These are phyloP conservation scores for Cladosporium phlei DNA, from an alignment of 2,329 filamentous ascomycete species.

Conservation along the genomic window DNA sequence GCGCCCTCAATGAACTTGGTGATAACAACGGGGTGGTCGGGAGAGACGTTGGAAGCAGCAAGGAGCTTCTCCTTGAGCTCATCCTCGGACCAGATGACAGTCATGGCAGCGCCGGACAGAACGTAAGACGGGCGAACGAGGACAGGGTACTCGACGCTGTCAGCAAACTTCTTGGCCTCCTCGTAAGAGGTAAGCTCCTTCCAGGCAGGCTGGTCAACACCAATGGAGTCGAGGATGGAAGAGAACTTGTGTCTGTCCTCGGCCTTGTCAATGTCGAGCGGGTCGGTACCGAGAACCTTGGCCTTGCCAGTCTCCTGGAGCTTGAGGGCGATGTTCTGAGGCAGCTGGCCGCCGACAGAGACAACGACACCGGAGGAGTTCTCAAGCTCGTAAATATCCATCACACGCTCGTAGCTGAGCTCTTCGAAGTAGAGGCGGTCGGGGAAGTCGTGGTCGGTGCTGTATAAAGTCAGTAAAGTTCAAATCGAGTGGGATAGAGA, in stretches of 20 bases:
- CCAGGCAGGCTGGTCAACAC: constrained; percentile 95
- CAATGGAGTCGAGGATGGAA: constrained; percentile 92
- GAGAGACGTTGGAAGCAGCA: constrained; percentile 83
- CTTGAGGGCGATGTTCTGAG: constrained; percentile 93
- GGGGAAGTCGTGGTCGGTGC: constrained; percentile 80
- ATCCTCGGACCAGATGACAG: constrained; percentile 79
- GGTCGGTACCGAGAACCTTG: constrained; percentile 87
- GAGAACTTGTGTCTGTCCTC: constrained; percentile 99
- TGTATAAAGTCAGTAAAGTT: constrained; percentile 17
- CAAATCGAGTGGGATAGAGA: neutral
- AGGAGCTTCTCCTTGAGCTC: constrained; percentile 94
- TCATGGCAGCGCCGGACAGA: constrained; percentile 97
- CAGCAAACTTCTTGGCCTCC: constrained; percentile 81
- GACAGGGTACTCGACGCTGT: constrained; percentile 84
- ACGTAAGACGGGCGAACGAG: constrained; percentile 94
- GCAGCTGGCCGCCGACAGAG: constrained; percentile 90
- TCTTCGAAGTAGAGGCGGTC: constrained; percentile 97
- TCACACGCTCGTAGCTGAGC: constrained; percentile 91
- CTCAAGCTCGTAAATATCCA: constrained; percentile 98
- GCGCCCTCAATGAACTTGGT: constrained; percentile 97
- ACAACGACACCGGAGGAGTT: constrained; percentile 81
- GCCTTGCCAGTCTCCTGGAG: constrained; percentile 88
- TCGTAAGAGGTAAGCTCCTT: constrained; percentile 89
- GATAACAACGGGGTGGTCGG: constrained; percentile 96
- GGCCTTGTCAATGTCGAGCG: constrained; percentile 92